Evolutionary conservation across 805 yeast species (phyloP).

Genomic region (Ogataea allantospora): DNA sequence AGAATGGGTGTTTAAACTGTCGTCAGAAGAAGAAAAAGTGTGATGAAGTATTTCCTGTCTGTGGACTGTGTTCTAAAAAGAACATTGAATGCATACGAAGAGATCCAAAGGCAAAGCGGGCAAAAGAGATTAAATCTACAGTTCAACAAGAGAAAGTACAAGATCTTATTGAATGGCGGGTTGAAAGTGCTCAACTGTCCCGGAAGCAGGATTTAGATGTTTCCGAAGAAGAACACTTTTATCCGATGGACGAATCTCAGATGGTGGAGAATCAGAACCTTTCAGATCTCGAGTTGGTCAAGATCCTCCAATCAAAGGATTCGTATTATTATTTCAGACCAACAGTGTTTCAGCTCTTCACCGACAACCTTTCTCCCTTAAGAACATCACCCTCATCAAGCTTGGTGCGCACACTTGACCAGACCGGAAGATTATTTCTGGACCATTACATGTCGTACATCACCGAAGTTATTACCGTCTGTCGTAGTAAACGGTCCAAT

Average conservation of each 20-base stretch:
- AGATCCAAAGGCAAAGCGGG: slow-evolving; percentile 9
- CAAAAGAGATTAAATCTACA: background rate
- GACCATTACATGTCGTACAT: slow-evolving; percentile 50
- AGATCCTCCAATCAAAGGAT: slow-evolving; percentile 22
- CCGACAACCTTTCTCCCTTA: slow-evolving; percentile 18
- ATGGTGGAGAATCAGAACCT: slow-evolving; percentile 30
- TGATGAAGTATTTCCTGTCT: slow-evolving; percentile 46
- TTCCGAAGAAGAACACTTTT: slow-evolving; percentile 18
- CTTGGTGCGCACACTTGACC: slow-evolving; percentile 36
- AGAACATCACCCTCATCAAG: slow-evolving; percentile 24
- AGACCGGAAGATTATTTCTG: slow-evolving; percentile 42
- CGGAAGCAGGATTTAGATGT: background rate
- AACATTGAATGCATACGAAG: slow-evolving; percentile 32
- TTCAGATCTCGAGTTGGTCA: slow-evolving; percentile 28
- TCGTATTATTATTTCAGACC: slow-evolving; percentile 28
- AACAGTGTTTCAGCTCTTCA: slow-evolving; percentile 26
- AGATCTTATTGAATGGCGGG: background rate
- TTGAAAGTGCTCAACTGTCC: background rate
- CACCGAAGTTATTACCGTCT: slow-evolving; percentile 41
- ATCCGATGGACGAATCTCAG: slow-evolving; percentile 38
- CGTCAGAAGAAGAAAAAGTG: slow-evolving; percentile 48
- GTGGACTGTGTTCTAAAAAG: slow-evolving; percentile 41
- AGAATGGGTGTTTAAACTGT: slow-evolving; percentile 41
- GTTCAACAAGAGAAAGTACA: background rate
- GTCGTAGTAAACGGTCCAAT: slow-evolving; percentile 48